phyloP scores from a whole-genome alignment of 139 green algal species.

The Trebouxia sp. region DNA sequence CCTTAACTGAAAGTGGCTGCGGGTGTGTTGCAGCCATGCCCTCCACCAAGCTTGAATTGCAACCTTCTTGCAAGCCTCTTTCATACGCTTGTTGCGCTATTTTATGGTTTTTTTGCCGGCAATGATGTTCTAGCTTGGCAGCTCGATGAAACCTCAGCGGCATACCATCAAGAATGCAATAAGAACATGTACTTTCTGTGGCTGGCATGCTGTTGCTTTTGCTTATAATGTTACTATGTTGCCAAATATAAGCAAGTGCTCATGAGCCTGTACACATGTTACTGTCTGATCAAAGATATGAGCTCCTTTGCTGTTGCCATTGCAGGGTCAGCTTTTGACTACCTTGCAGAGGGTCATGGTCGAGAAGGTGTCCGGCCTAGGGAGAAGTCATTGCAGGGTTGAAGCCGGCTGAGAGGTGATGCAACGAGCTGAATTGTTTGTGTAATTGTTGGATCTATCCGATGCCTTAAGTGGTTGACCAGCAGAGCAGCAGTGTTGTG shows the following conservation, averaged over 20 bases:
- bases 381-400: background rate
- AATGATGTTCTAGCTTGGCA: slow-evolving; percentile 14
- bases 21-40: background rate
- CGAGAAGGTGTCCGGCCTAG: background rate
- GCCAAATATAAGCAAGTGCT: background rate
- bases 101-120: slow-evolving; percentile 2
- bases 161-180: slow-evolving; percentile 15
- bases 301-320: background rate
- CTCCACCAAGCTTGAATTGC: background rate
- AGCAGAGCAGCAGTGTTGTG: background rate
- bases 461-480: slow-evolving; percentile 18
- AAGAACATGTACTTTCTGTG: background rate
- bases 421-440: slow-evolving; percentile 3
- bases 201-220: slow-evolving; percentile 16
- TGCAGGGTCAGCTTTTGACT: background rate
- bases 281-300: slow-evolving; percentile 1
- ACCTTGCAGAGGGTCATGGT: background rate
- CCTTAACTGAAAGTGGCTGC: slow-evolving; percentile 6
- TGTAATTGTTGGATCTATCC: background rate
- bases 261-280: background rate
- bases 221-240: background rate
- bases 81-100: slow-evolving; percentile 9
- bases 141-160: background rate
- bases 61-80: slow-evolving; percentile 21
- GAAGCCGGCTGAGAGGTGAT: slow-evolving; percentile 4